These are phyloP conservation scores for Mycena amicta DNA, from an alignment of 768 basidiomycete species.

Conservation along the genomic window DNA sequence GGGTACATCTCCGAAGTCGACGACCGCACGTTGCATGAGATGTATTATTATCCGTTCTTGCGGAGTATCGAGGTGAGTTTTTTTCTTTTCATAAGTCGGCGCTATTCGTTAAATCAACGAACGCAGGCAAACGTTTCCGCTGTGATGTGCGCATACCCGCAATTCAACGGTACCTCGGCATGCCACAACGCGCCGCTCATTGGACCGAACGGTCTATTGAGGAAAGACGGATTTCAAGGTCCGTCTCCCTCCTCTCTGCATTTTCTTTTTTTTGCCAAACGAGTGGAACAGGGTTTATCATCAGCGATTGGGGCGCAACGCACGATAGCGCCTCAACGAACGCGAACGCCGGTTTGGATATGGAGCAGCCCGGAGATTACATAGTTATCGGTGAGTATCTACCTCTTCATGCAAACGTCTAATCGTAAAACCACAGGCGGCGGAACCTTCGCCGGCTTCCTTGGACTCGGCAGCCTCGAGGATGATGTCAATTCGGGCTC, in stretches of 20 bases:
- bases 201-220: slow-evolving; percentile 42
- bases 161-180: slow-evolving; percentile 61
- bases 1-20: slow-evolving; percentile 49
- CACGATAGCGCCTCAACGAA: slow-evolving; percentile 49
- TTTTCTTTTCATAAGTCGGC: not conserved
- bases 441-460: slow-evolving; percentile 29
- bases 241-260: not conserved
- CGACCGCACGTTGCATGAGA: slow-evolving; percentile 57
- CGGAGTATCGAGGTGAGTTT: slow-evolving; percentile 46
- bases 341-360: slow-evolving; percentile 51
- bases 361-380: slow-evolving; percentile 53
- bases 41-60: slow-evolving; percentile 53
- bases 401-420: not conserved
- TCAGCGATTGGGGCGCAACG: slow-evolving; percentile 58
- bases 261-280: not conserved
- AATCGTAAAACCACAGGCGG: slow-evolving; percentile 32
- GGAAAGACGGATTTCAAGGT: slow-evolving; percentile 48
- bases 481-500: slow-evolving; percentile 39
- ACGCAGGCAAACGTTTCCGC: slow-evolving; percentile 51
- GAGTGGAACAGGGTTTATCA: slow-evolving; percentile 35
- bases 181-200: slow-evolving; percentile 61
- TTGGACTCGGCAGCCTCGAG: slow-evolving; percentile 29
- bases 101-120: not conserved
- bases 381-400: slow-evolving; percentile 41
- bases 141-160: slow-evolving; percentile 60